Evolutionary conservation across 1,284 basidiomycete genomes (phyloP).

Genomic region (Cystobasidium slooffiae): DNA sequence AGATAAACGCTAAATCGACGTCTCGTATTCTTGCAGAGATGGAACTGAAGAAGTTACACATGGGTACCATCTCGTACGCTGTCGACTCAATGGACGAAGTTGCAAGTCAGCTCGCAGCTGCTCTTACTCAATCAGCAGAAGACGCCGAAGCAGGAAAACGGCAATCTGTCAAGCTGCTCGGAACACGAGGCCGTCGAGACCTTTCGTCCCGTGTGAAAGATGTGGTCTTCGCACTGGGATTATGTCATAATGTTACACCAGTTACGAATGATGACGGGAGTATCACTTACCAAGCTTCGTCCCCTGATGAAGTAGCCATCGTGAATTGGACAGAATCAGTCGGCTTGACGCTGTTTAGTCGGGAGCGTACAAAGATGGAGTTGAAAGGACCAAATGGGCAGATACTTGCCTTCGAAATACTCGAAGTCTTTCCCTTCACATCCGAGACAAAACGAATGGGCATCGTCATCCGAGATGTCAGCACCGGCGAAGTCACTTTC

Average conservation of each 20-base stretch:
- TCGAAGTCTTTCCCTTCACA: constrained; percentile 94
- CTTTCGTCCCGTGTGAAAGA: constrained; percentile 95
- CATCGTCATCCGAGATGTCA: constrained; percentile 82
- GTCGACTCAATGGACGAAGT: constrained; percentile 99
- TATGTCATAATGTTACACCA: constrained; percentile 98
- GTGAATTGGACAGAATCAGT: constrained; percentile 98
- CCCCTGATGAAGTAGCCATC: constrained; percentile 98
- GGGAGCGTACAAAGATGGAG: constrained; percentile 85
- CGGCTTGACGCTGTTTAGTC: constrained; percentile 81
- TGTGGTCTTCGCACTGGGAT: constrained; percentile 86
- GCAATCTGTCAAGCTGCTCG: constrained; percentile 19
- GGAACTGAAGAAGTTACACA: constrained; percentile 98
- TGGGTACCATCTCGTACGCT: constrained; percentile 98
- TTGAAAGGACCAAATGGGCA: constrained; percentile 71
- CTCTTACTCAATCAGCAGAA: constrained; percentile 64
- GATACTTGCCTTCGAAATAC: constrained; percentile 76
- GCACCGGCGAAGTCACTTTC: constrained; percentile 79
- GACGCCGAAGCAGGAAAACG: constrained; percentile 14
- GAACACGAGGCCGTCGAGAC: constrained; percentile 78
- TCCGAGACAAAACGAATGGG: constrained; percentile 99
- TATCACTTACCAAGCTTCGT: constrained; percentile 96
- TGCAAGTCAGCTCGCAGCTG: constrained; percentile 78
- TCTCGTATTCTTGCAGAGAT: constrained; percentile 69
- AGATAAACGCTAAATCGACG: constrained; percentile 19
- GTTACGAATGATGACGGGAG: constrained; percentile 90